phyloP scores from a whole-genome alignment of 1,284 basidiomycete genomes.

The Cystobasidium sp. region DNA sequence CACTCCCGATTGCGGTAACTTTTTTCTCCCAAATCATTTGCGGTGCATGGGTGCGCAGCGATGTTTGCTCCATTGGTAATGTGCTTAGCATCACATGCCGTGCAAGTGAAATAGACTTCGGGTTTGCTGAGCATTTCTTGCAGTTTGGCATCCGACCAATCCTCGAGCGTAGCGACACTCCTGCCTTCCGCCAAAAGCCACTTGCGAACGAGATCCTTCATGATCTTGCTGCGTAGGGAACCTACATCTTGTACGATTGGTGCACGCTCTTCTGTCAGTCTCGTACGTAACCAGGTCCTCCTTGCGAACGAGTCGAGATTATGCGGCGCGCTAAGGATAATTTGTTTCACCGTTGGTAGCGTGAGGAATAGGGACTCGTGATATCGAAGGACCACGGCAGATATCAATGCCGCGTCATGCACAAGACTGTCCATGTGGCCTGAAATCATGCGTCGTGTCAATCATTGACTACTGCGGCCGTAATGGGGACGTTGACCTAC shows the following conservation, averaged over 20 bases:
- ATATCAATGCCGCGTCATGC: too few species aligned
- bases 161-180: not conserved
- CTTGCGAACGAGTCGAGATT: too few species aligned
- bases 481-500: not conserved
- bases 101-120: constrained; percentile 1
- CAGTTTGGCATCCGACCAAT: not conserved
- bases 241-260: too few species aligned
- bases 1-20: not conserved
- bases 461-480: not conserved
- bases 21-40: constrained; percentile 1
- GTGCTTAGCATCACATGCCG: not conserved
- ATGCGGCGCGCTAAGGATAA: too few species aligned
- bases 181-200: not conserved
- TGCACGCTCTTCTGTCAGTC: too few species aligned
- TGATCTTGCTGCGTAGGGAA: not conserved
- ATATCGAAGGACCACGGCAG: too few species aligned
- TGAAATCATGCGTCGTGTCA: too few species aligned
- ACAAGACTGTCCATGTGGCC: too few species aligned
- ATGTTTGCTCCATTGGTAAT: not conserved
- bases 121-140: constrained; percentile 10
- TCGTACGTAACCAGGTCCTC: too few species aligned
- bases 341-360: too few species aligned
- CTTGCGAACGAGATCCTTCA: constrained; percentile 10
- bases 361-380: too few species aligned
- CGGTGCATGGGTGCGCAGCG: not conserved